These are phyloP conservation scores for Neonothopanus nambi DNA, from an alignment of 1,284 basidiomycete genomes.

Conservation along the genomic window DNA sequence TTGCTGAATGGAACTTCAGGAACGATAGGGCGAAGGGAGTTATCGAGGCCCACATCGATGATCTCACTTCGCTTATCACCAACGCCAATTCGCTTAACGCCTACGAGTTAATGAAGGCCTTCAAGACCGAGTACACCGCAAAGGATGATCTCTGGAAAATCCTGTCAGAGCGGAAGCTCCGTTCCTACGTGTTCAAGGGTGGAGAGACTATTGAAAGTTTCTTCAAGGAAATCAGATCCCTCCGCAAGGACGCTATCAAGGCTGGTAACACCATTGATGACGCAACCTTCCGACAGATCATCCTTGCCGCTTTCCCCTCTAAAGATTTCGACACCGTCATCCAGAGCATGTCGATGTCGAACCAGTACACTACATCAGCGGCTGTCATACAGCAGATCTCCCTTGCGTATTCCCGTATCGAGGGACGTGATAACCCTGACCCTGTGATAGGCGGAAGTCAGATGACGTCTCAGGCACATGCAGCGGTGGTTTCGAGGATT, in stretches of 20 bases:
- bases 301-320: slow-evolving; percentile 2
- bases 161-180: neutral
- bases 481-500: neutral
- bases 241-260: slow-evolving; percentile 1
- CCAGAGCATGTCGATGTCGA: neutral
- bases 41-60: slow-evolving; percentile 1
- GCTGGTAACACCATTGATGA: slow-evolving; percentile 8
- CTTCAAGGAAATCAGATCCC: slow-evolving; percentile 1
- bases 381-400: slow-evolving; percentile 8
- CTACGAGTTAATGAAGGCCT: neutral
- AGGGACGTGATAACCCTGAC: neutral
- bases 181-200: neutral
- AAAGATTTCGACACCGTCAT: slow-evolving; percentile 5
- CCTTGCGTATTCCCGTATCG: neutral
- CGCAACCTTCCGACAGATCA: neutral
- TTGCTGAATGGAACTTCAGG: slow-evolving; percentile 4
- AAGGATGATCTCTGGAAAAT: neutral
- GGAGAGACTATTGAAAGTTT: neutral
- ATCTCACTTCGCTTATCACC: slow-evolving; percentile 2
- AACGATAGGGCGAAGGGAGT: slow-evolving; percentile 6
- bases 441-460: neutral
- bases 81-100: neutral
- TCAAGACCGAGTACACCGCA: neutral
- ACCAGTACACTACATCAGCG: neutral
- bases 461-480: neutral